A percentile compares a stretch with the other conserved stretches of the same genome.
Evolutionary conservation across 495 filamentous ascomycete genomes (phyloP).

Genomic region (Amphirosellinia nigrospora): DNA sequence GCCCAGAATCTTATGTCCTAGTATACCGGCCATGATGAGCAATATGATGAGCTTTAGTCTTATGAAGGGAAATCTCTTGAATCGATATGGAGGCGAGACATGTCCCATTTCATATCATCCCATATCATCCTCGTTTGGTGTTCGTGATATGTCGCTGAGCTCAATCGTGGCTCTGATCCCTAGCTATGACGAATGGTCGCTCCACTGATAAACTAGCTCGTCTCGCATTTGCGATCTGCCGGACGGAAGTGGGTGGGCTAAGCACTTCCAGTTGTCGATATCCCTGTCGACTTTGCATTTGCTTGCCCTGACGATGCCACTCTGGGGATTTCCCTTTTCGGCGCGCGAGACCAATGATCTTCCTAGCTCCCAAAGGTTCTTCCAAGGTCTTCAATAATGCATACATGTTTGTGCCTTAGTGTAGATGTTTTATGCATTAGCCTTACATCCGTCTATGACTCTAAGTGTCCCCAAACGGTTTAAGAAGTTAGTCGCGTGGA

Average conservation of each 20-base stretch:
- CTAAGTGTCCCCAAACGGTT: too few relatives aligned
- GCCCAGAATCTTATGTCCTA: conserved; percentile 21
- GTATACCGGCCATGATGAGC: conserved; percentile 22
- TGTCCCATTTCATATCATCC: conserved; percentile 15
- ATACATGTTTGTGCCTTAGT: background rate
- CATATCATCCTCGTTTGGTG: background rate
- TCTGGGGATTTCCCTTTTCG: conserved; percentile 23
- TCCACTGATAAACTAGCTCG: conserved; percentile 16
- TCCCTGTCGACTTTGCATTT: background rate
- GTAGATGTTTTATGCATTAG: background rate
- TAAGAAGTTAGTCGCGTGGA: background rate
- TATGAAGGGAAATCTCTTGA: conserved; percentile 10
- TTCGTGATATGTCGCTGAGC: background rate
- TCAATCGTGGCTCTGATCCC: background rate
- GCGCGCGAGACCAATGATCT: conserved; percentile 21
- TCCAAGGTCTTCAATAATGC: background rate
- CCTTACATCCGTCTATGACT: too few relatives aligned
- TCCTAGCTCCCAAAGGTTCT: background rate
- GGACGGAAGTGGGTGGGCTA: conserved; percentile 2
- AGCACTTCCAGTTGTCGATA: background rate
- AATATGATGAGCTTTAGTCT: conserved; percentile 19
- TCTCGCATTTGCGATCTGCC: conserved; percentile 11
- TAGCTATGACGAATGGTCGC: conserved; percentile 18
- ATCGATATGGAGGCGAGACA: conserved; percentile 5
- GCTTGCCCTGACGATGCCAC: background rate